Evolutionary conservation across 2,329 filamentous ascomycete genomes (phyloP).

Genomic region (Phyllachora maydis): DNA sequence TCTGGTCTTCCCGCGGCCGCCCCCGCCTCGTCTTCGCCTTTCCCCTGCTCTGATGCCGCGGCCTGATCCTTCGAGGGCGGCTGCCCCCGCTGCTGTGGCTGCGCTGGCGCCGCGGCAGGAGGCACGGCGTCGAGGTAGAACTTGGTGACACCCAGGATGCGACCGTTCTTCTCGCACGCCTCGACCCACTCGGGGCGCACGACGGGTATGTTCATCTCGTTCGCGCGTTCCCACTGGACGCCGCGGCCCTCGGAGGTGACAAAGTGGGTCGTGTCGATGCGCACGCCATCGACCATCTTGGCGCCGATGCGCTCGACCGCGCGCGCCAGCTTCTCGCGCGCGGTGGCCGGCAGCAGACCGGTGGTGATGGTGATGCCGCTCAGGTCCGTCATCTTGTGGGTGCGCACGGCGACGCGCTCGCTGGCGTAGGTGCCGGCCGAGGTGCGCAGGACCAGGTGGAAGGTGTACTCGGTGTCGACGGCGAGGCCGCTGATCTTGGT

Average conservation of each 20-base stretch:
- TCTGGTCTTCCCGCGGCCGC: slow-evolving; percentile 4
- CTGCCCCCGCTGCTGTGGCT: slow-evolving; percentile 4
- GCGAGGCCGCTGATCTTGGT: slow-evolving; percentile 94
- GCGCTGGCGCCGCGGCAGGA: slow-evolving; percentile 7
- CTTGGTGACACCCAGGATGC: slow-evolving; percentile 82
- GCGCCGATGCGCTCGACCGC: slow-evolving; percentile 81
- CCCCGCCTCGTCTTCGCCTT: slow-evolving; percentile 5
- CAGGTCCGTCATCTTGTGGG: slow-evolving; percentile 97
- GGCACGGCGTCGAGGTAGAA: slow-evolving; percentile 78
- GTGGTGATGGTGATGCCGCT: slow-evolving; percentile 89
- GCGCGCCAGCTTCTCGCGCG: slow-evolving; percentile 50
- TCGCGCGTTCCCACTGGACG: slow-evolving; percentile 82
- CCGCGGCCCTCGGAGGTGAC: slow-evolving; percentile 88
- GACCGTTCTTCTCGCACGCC: slow-evolving; percentile 82
- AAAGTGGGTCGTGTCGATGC: slow-evolving; percentile 97
- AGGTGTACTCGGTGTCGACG: slow-evolving; percentile 91
- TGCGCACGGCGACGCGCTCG: slow-evolving; percentile 68
- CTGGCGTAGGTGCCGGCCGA: slow-evolving; percentile 73
- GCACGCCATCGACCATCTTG: slow-evolving; percentile 71
- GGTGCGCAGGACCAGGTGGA: slow-evolving; percentile 80
- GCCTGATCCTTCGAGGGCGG: slow-evolving; percentile 15
- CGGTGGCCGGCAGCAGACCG: slow-evolving; percentile 56
- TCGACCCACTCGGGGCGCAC: slow-evolving; percentile 95
- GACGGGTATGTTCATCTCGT: slow-evolving; percentile 94
- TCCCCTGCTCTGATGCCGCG: slow-evolving; percentile 4